Evolutionary conservation across 2,329 filamentous ascomycete species (phyloP).

Genomic region (Colletotrichum salicis): DNA sequence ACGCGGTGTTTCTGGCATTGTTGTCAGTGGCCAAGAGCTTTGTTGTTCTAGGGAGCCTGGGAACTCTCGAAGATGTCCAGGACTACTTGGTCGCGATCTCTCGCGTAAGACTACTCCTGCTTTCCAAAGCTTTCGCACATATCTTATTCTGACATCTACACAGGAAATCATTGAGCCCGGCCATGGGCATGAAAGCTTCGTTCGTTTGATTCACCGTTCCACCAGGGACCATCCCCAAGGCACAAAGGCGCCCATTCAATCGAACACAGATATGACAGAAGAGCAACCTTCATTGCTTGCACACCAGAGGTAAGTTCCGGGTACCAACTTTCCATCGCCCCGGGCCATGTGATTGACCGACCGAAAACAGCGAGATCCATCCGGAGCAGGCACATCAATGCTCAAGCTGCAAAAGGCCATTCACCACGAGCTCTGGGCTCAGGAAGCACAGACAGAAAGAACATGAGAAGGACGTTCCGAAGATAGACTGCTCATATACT

Average conservation of each 20-base stretch:
- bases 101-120: constrained; percentile 13
- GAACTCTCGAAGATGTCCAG: constrained; percentile 21
- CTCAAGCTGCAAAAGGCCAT: background rate
- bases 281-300: background rate
- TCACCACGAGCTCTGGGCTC: background rate
- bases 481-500: background rate
- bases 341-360: too few species aligned
- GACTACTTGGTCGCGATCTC: constrained; percentile 28
- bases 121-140: background rate
- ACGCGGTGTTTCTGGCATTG: background rate
- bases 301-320: too few species aligned
- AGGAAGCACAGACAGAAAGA: background rate
- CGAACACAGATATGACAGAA: background rate
- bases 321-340: too few species aligned
- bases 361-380: background rate
- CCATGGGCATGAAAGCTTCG: background rate
- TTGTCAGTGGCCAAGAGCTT: constrained; percentile 21
- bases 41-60: constrained; percentile 32
- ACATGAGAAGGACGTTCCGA: background rate
- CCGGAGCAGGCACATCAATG: background rate
- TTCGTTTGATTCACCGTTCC: background rate
- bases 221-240: background rate
- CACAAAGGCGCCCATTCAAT: background rate
- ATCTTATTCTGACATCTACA: background rate
- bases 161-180: background rate